Evolutionary conservation across 345 rosid species (phyloP), one percentile per base, ranked within the genome.

Genomic region (Eucalyptus shirleyi): DNA sequence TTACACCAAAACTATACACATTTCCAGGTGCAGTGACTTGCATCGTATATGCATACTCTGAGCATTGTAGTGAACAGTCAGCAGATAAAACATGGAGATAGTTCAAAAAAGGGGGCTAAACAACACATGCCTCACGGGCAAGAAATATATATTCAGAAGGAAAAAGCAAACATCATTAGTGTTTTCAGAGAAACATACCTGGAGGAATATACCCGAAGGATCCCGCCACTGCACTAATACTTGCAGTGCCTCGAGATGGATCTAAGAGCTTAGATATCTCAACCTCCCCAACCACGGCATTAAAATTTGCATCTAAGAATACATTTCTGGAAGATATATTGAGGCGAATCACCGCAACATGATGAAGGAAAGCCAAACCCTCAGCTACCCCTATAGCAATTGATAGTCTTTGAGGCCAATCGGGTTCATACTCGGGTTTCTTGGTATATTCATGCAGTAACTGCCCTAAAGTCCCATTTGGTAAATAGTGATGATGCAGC

Each of bases 171-270:
- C 50, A 51, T 15, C 34, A 23, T 45, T 49, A 42, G 80, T 37
- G 24, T 50, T 5, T 16, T 13, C 16, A 55, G 53, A 21, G 62
- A 87, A 81, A 86, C 88, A 65, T 95, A 97, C 99, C 99, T 86
- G 99, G 99, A 14, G 99, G 98, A 90, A 98, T 96, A 89, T 97
- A 98, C 51, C 99, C 99, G 53, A 96, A 95, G 26, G 99, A 98
- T 45, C 99, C 99, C 30, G 98, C 99, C 91, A 97, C 98, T 59
- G 98, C 94, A 88, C 99, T 97, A 92, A 98, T 96, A 86, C 99
- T 98, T 21, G 97, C 98, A 3, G 95, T 93, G 8, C 98, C 99
- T 93, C 95, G 92, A 8, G 96, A 94, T 32, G 96, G 97, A 88
- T 94, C 96, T 88, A 98, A 90, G 91, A 97, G 97, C 90, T 97